phyloP scores from a whole-genome alignment of 257 asterid species.

The Coffea eugenioides region DNA sequence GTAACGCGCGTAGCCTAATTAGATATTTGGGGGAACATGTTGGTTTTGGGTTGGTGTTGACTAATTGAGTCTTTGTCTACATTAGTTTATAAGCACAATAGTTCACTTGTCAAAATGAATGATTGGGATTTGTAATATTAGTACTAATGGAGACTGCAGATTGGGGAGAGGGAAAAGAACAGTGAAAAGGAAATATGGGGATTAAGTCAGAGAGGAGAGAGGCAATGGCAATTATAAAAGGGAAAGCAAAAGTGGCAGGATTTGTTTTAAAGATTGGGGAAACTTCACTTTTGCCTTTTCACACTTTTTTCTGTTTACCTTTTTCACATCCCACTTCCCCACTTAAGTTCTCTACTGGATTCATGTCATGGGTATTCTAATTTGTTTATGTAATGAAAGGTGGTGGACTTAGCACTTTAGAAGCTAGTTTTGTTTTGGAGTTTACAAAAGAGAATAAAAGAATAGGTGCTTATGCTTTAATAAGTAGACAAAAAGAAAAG shows the following conservation, averaged over 20 bases:
- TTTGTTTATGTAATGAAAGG: not conserved
- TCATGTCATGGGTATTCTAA: not conserved
- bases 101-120: not conserved
- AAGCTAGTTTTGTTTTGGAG: not conserved
- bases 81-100: conserved; percentile 15
- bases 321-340: conserved; percentile 7
- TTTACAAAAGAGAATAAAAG: not conserved
- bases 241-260: conserved; percentile 24
- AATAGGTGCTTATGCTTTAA: conserved; percentile 4
- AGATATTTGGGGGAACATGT: conserved; percentile 6
- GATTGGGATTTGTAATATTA: not conserved
- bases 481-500: not conserved
- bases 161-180: not conserved
- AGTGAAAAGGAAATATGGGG: not conserved
- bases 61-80: conserved; percentile 21
- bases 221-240: conserved; percentile 8
- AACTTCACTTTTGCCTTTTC: conserved; percentile 20
- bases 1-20: conserved; percentile 23
- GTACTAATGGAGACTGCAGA: not conserved
- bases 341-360: not conserved
- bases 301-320: conserved; percentile 7
- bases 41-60: conserved; percentile 47
- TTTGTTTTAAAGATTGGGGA: conserved; percentile 16
- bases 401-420: not conserved
- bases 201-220: conserved; percentile 9